phyloP scores from a whole-genome alignment of 164 flowering plant species.

The Macadamia integrifolia region DNA sequence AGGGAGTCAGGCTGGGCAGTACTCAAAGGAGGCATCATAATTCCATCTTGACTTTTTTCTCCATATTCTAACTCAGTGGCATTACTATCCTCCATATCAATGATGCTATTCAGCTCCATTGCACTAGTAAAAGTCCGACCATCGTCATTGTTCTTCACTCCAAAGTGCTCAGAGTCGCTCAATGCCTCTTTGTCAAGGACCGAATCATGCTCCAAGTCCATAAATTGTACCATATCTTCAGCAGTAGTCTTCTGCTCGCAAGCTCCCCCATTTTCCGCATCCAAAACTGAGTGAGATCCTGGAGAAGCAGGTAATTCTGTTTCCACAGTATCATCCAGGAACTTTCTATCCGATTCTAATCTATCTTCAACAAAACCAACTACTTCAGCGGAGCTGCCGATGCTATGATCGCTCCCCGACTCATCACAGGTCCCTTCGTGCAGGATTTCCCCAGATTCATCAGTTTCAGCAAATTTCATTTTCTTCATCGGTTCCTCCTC shows the following conservation, averaged over 20 bases:
- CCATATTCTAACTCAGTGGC: background rate
- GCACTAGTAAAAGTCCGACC: background rate
- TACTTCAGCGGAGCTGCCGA: background rate
- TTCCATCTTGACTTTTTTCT: background rate
- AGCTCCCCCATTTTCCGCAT: background rate
- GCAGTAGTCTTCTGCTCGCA: background rate
- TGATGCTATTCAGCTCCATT: background rate
- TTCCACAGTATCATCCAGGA: constrained; percentile 1
- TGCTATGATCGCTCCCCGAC: background rate
- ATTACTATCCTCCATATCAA: background rate
- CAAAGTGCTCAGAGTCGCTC: background rate
- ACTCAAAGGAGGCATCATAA: background rate
- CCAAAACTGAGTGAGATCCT: background rate
- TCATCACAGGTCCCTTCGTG: background rate
- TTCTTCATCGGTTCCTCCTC: background rate
- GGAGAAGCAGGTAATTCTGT: background rate
- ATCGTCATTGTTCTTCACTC: background rate
- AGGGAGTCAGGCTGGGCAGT: background rate
- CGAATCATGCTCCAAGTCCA: background rate
- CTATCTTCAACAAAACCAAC: background rate
- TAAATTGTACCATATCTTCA: background rate
- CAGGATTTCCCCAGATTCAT: background rate
- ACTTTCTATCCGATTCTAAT: background rate
- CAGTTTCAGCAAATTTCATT: background rate
- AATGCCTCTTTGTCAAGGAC: background rate